Evolutionary conservation across 2,329 filamentous ascomycete genomes (phyloP), one percentile per base, ranked within the genome.

Genomic region (Coniella vitis): DNA sequence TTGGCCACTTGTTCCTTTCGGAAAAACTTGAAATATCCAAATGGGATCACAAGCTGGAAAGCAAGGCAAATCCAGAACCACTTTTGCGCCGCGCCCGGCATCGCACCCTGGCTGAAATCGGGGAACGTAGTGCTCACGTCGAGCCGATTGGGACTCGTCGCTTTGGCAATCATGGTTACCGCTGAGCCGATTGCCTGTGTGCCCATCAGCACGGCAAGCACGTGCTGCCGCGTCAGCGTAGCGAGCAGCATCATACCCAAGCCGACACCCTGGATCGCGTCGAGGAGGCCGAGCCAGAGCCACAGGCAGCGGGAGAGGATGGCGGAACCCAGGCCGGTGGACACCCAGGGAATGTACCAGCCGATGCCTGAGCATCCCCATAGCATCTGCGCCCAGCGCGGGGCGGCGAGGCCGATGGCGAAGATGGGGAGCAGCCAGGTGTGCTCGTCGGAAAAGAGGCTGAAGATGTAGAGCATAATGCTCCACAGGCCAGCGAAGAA

Each of bases 221-320:
- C 80, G 59, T 86, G 82, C 61, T 82, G 72, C 17, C 82, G 68
- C 1, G 81, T 84, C 55, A 83, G 63, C 0, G 81, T 84, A 59
- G 83, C 79, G 29, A 85, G 64, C 5, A 86, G 67, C 48, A 85
- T 78, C 80, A 84, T 85, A 49, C 82, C 82, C 48, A 85, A 75
- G 2, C 82, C 82, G 3, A 84, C 75, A 31, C 80, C 79, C 61
- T 86, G 82, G 10, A 85, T 65, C 9, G 78, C 72, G 57, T 86
- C 82, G 7, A 85, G 68, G 3, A 84, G 72, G 38, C 82, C 82
- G 0, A 86, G 73, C 81, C 81, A 86, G 14, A 85, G 69, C 81
- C 82, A 85, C 5, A 84, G 64, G 49, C 69, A 67, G 38, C 81
- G 70, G 3, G 77, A 77, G 9, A 79, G 63, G 1, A 84, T 61